Base-by-base conservation (phyloP, 2,329 filamentous ascomycete species). In the Epichloe festucae region DNA sequence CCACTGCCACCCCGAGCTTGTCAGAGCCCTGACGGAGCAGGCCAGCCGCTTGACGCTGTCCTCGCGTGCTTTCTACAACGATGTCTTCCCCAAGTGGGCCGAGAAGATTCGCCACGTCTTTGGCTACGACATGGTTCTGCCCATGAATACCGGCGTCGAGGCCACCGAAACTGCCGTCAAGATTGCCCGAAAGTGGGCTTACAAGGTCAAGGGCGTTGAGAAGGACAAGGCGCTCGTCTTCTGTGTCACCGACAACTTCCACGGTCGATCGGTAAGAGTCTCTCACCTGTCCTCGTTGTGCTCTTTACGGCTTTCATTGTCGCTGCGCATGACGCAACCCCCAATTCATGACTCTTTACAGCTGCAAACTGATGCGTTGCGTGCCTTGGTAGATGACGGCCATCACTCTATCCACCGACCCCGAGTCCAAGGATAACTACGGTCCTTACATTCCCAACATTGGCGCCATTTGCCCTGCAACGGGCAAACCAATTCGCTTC, bases 141-240 rank as follows among this genome's bases (percentile, higher is more conserved):
- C 91, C 58, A 96, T 97, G 90, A 96, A 96, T 75, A 97, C 91
- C 2, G 91, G 91, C 53, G 91, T 91, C 21, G 91, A 97, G 72
- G 91, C 91, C 8, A 89, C 95, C 38, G 91, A 97, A 77, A 96
- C 91, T 0, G 90, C 86, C 12, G 83, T 97, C 72, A 97, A 97
- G 77, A 83, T 97, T 70, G 91, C 91, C 53, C 79, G 91, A 58
- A 97, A 97, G 72, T 97, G 91, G 91, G 90, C 89, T 5, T 96
- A 96, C 77, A 96, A 95, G 73, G 82, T 87, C 66, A 96, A 97
- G 78, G 83, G 84, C 21, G 91, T 97, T 56, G 83, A 88, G 5
- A 75, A 87, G 67, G 84, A 85, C 65, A 81, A 93, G 74, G 91
- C 91, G 8, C 69, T 93, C 57, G 79, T 97, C 39, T 86, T 97